Conservation (phyloP, 495 filamentous ascomycete genomes). For the Penicillium flavigenum region DNA sequence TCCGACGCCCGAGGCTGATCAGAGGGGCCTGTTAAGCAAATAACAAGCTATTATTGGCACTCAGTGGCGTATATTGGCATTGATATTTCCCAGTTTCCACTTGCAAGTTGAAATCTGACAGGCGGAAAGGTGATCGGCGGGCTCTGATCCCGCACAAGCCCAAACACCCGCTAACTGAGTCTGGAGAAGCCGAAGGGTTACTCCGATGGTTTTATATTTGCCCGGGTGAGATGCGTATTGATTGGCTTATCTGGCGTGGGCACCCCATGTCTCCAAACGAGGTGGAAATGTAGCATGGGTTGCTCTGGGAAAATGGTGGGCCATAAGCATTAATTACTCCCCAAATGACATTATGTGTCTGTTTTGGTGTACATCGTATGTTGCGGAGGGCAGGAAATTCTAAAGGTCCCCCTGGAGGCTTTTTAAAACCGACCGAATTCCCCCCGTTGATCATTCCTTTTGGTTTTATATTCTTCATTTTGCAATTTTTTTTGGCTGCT, state of each 20-base stretch:
- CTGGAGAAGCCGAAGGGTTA: slow-evolving; percentile 21
- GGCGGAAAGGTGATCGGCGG: slow-evolving; percentile 21
- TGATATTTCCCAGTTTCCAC: slow-evolving; percentile 6
- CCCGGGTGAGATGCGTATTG: neutral
- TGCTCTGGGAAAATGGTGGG: slow-evolving; percentile 9
- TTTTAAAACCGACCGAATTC: slow-evolving; percentile 23
- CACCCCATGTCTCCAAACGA: too few relatives aligned
- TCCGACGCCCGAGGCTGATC: neutral
- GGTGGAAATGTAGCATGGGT: neutral
- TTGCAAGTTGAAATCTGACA: slow-evolving; percentile 11
- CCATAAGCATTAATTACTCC: neutral
- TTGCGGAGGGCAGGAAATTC: slow-evolving; percentile 8
- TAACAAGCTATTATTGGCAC: slow-evolving; percentile 4
- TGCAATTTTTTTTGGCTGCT: slow-evolving; percentile 6
- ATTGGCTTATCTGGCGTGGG: slow-evolving; percentile 1
- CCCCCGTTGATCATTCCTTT: slow-evolving; percentile 15
- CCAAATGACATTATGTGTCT: slow-evolving; percentile 14
- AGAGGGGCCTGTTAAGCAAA: neutral
- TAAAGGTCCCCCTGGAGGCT: slow-evolving; percentile 16
- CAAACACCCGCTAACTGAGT: slow-evolving; percentile 18
- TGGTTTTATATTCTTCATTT: slow-evolving; percentile 10
- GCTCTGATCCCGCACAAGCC: slow-evolving; percentile 1
- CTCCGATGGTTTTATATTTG: neutral
- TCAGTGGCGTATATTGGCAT: slow-evolving; percentile 5
- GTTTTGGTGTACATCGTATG: neutral